Evolutionary conservation across 495 filamentous ascomycete genomes (phyloP).

Genomic region (Entonaema liquescens): DNA sequence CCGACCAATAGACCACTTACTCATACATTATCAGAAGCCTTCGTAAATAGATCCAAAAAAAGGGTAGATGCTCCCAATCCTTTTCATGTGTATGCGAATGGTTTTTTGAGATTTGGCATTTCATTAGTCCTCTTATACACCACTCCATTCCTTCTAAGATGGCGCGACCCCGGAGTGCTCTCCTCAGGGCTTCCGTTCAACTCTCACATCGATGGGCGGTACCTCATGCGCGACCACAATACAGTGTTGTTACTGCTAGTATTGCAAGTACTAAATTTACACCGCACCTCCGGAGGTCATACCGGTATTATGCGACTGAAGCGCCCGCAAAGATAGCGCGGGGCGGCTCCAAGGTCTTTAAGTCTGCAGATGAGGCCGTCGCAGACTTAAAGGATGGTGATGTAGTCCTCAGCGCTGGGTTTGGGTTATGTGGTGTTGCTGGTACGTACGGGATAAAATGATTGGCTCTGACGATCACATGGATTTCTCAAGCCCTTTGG

Average conservation of each 20-base stretch:
- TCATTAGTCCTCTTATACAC: neutral
- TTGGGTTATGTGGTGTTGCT: constrained; percentile 68
- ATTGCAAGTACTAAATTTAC: neutral
- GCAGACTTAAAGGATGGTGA: constrained; percentile 66
- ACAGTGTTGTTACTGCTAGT: neutral
- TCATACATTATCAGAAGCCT: neutral
- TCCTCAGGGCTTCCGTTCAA: constrained; percentile 30
- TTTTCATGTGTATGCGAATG: constrained; percentile 4
- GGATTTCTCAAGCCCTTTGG: neutral
- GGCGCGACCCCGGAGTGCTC: constrained; percentile 33
- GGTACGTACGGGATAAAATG: constrained; percentile 49
- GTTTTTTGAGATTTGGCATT: neutral
- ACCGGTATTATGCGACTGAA: constrained; percentile 38
- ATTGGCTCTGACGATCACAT: neutral
- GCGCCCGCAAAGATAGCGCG: constrained; percentile 42
- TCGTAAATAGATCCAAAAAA: neutral
- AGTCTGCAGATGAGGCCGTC: constrained; percentile 67
- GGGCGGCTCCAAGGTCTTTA: constrained; percentile 62
- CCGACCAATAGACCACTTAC: constrained; percentile 1
- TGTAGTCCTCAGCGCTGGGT: constrained; percentile 66
- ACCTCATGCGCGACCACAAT: constrained; percentile 30
- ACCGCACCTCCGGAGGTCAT: constrained; percentile 5
- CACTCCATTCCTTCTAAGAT: constrained; percentile 24
- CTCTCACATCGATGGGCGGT: constrained; percentile 36
- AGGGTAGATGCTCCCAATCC: neutral